Evolutionary conservation across 192 early-diverging fungal genomes (phyloP).

Genomic region (Ambispora gerdemannii): DNA sequence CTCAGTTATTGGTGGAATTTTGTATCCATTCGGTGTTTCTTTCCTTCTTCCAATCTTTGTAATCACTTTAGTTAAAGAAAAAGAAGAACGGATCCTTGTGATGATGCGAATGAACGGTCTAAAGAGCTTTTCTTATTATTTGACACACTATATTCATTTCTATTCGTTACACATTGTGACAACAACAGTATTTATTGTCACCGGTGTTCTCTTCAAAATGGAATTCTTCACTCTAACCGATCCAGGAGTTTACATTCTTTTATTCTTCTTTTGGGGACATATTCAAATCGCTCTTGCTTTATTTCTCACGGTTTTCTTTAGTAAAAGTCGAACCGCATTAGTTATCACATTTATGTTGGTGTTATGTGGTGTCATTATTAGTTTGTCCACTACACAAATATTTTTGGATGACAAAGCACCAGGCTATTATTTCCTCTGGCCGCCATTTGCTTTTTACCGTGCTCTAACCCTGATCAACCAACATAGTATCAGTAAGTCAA

Average conservation of each 20-base stretch:
- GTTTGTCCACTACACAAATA: conserved; percentile 48
- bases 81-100: conserved; percentile 63
- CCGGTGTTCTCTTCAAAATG: conserved; percentile 55
- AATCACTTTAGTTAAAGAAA: conserved; percentile 66
- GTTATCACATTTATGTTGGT: conserved; percentile 64
- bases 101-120: conserved; percentile 79
- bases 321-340: conserved; percentile 52
- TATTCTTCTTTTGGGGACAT: conserved; percentile 68
- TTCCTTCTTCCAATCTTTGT: conserved; percentile 74
- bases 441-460: conserved; percentile 70
- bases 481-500: conserved; percentile 39
- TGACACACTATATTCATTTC: conserved; percentile 63
- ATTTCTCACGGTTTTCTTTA: conserved; percentile 62
- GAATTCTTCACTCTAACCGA: conserved; percentile 62
- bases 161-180: conserved; percentile 59
- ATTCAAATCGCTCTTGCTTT: conserved; percentile 64
- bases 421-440: conserved; percentile 59
- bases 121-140: conserved; percentile 56
- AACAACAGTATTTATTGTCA: conserved; percentile 55
- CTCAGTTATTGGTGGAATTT: conserved; percentile 53
- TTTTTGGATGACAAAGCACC: conserved; percentile 40
- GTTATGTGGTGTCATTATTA: conserved; percentile 62
- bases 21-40: conserved; percentile 70
- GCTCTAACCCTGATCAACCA: conserved; percentile 52
- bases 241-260: conserved; percentile 45